Evolutionary conservation across 2,329 filamentous ascomycete genomes (phyloP).

Genomic region (Penicillium sp.): DNA sequence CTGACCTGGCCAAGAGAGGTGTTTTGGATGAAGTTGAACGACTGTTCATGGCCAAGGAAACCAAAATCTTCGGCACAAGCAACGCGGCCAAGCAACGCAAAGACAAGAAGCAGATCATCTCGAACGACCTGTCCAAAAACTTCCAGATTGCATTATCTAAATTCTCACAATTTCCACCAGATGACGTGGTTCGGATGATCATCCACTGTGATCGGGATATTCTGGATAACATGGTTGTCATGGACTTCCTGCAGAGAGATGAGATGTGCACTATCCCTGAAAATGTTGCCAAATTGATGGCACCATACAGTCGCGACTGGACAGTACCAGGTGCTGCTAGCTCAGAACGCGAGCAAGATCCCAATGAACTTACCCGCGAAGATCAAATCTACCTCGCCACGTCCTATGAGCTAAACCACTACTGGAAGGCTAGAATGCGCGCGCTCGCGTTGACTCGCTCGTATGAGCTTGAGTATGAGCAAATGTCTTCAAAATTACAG

Average conservation of each 20-base stretch:
- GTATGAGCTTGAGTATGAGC: slow-evolving; percentile 84
- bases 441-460: slow-evolving; percentile 77
- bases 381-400: slow-evolving; percentile 94
- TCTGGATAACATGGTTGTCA: slow-evolving; percentile 80
- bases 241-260: slow-evolving; percentile 93
- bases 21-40: slow-evolving; percentile 97
- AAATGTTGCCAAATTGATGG: slow-evolving; percentile 84
- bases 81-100: slow-evolving; percentile 65
- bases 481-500: slow-evolving; percentile 76
- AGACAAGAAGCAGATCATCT: slow-evolving; percentile 97
- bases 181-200: slow-evolving; percentile 85
- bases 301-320: slow-evolving; percentile 94
- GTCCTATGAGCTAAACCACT: slow-evolving; percentile 89
- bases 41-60: slow-evolving; percentile 94
- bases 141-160: slow-evolving; percentile 93
- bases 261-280: slow-evolving; percentile 90
- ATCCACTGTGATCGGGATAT: slow-evolving; percentile 91
- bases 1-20: slow-evolving; percentile 86
- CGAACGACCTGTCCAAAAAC: slow-evolving; percentile 77
- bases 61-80: slow-evolving; percentile 70
- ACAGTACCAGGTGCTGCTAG: slow-evolving; percentile 76
- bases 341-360: slow-evolving; percentile 77
- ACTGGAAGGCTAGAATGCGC: slow-evolving; percentile 97
- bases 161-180: slow-evolving; percentile 75
- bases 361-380: slow-evolving; percentile 79